Evolutionary conservation across 495 filamentous ascomycete species (phyloP).

Genomic region (Neurospora tetrasperma): DNA sequence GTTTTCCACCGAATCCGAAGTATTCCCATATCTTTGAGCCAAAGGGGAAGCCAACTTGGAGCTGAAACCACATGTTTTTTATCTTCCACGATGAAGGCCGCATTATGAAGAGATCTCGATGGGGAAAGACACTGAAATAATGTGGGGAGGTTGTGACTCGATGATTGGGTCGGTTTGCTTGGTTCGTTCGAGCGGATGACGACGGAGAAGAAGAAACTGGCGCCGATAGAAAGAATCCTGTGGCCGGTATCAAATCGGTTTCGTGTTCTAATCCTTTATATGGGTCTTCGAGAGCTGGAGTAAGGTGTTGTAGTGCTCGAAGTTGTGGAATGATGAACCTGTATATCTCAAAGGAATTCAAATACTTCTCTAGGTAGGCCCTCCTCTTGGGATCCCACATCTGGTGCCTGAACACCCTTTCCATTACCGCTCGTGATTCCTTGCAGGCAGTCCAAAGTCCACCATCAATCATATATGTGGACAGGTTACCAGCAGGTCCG

Average conservation of each 20-base stretch:
- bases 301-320: not conserved
- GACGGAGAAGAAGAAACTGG: not conserved
- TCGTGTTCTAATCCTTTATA: not conserved
- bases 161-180: not conserved
- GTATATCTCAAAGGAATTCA: not conserved
- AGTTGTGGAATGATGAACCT: not conserved
- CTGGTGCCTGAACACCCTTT: not conserved
- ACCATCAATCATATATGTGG: not conserved
- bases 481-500: not conserved
- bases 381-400: not conserved
- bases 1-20: not conserved
- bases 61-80: not conserved
- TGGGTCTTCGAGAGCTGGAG: not conserved
- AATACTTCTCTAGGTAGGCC: not conserved
- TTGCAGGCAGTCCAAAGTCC: slow-evolving; percentile 2
- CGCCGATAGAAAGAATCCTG: not conserved
- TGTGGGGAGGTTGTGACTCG: not conserved
- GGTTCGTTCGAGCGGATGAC: not conserved
- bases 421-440: not conserved
- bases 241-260: not conserved
- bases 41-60: not conserved
- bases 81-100: not conserved
- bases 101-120: not conserved
- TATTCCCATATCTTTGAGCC: not conserved
- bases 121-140: not conserved